phyloP scores from a whole-genome alignment of 2,329 filamentous ascomycete genomes.

The Plenodomus biglobosus region DNA sequence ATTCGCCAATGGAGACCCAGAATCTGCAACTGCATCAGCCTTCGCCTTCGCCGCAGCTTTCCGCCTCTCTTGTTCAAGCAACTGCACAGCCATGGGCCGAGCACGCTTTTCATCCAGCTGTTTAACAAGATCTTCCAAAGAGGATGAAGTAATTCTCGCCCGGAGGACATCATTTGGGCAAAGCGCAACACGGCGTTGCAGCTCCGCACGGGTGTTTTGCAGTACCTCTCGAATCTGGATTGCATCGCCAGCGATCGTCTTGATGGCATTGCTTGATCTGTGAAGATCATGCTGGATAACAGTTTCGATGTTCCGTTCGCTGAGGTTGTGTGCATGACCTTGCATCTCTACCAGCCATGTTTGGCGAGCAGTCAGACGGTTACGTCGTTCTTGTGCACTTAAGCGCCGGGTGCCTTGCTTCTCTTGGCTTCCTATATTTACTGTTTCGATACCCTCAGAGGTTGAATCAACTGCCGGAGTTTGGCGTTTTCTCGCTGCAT shows the following conservation, averaged over 20 bases:
- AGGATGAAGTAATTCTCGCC: neutral
- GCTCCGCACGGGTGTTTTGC: neutral
- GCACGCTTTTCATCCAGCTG: neutral
- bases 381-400: neutral
- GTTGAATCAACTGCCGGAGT: no score
- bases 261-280: neutral
- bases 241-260: neutral
- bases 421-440: neutral
- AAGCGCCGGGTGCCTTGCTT: neutral
- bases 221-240: neutral
- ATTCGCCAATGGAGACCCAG: no score
- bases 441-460: neutral
- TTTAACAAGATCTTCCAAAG: neutral
- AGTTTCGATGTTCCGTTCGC: neutral
- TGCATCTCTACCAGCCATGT: neutral
- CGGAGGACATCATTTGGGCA: neutral
- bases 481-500: neutral
- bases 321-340: neutral
- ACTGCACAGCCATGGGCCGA: neutral
- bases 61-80: neutral
- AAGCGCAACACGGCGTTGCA: neutral
- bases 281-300: neutral
- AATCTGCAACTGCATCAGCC: neutral
- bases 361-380: neutral
- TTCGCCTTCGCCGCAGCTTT: neutral